Percentiles rank a stretch among this genome's conserved stretches.
Conservation (phyloP, 2,329 filamentous ascomycete species). For the Rhexocercosporidium sp. region DNA sequence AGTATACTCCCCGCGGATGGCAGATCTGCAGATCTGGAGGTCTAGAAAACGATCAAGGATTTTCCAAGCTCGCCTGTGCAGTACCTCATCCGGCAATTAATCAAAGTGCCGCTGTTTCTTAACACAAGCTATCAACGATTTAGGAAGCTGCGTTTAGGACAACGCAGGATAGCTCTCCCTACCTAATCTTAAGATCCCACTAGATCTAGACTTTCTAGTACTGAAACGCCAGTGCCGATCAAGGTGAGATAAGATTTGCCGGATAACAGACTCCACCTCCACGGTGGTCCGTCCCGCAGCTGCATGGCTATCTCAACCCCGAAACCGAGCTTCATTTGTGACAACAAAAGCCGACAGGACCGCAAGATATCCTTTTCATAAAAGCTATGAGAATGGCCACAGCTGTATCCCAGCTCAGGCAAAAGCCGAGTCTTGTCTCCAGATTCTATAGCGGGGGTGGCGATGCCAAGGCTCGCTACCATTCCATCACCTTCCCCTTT, state of each 20-base stretch:
- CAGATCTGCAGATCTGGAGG: too few species aligned
- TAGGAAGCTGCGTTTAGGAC: neutral
- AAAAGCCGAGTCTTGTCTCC: neutral
- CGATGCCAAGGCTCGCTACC: neutral
- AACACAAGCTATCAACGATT: neutral
- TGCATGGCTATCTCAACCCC: neutral
- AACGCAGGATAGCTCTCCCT: too few species aligned
- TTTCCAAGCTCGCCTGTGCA: neutral
- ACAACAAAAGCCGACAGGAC: neutral
- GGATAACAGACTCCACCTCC: neutral
- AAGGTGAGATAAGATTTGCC: neutral
- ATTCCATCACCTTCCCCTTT: neutral
- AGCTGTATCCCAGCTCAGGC: neutral
- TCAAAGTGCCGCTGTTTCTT: neutral
- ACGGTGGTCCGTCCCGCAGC: neutral
- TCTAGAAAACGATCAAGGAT: neutral
- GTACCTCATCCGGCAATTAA: neutral
- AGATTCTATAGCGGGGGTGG: neutral
- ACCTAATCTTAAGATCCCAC: too few species aligned
- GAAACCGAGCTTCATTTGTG: neutral
- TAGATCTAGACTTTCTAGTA: neutral
- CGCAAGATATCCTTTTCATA: constrained; percentile 1
- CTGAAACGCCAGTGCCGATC: neutral
- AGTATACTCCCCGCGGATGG: too few species aligned
- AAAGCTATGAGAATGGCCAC: neutral